Conservation (phyloP, 768 basidiomycete species). For the Bullera alba region DNA sequence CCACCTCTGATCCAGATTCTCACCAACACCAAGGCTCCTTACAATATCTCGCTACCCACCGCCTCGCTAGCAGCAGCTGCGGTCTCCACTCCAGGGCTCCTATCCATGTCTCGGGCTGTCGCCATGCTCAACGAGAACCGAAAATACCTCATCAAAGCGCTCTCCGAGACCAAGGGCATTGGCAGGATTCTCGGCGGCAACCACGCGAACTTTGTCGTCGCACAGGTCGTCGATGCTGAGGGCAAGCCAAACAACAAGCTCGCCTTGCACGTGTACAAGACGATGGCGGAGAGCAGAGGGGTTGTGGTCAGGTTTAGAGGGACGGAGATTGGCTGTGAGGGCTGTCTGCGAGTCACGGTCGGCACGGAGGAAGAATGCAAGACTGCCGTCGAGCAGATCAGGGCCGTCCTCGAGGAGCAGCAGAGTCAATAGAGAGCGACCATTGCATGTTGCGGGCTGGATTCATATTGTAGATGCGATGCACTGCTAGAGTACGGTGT, state of each 20-base stretch:
- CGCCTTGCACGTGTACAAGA: constrained; percentile 62
- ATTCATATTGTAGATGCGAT: no score
- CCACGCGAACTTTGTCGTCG: constrained; percentile 83
- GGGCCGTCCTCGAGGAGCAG: no score
- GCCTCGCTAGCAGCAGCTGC: constrained; percentile 74
- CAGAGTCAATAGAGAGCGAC: no score
- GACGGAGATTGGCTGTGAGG: constrained; percentile 73
- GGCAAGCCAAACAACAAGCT: constrained; percentile 48
- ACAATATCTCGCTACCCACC: constrained; percentile 88
- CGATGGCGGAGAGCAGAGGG: constrained; percentile 72
- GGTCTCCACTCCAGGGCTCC: constrained; percentile 60
- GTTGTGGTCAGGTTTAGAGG: constrained; percentile 91
- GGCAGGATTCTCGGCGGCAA: constrained; percentile 69
- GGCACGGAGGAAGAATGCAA: constrained; percentile 76
- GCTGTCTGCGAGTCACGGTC: constrained; percentile 80
- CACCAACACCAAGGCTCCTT: constrained; percentile 92
- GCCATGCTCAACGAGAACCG: constrained; percentile 58
- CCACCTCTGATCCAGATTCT: constrained; percentile 85
- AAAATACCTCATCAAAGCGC: constrained; percentile 51
- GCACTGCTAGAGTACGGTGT: no score
- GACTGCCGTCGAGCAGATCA: constrained; percentile 45
- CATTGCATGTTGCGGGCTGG: no score
- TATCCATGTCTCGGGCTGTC: constrained; percentile 61
- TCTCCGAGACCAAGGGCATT: constrained; percentile 50
- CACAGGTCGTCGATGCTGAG: constrained; percentile 60